Percentiles rank a stretch among this genome's conserved stretches.
Conservation (phyloP, 192 early-diverging fungal genomes). For the Chytriomyces sp. region DNA sequence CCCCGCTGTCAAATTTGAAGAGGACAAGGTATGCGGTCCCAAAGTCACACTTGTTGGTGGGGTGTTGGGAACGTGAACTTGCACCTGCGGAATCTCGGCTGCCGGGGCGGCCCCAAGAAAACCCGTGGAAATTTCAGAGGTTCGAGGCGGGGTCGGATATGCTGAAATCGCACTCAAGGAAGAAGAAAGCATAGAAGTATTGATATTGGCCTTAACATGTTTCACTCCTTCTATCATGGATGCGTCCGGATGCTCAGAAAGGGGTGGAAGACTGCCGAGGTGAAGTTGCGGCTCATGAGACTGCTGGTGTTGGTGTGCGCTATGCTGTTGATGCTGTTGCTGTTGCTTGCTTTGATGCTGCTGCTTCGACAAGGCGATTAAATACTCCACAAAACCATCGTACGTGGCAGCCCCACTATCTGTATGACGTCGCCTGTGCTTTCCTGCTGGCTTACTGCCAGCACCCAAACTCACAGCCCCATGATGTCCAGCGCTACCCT, state of each 20-base stretch:
- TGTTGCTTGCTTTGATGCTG: not conserved
- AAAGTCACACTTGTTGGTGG: not conserved
- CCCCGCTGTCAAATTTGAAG: too few relatives aligned
- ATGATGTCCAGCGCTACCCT: not conserved
- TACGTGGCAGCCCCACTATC: constrained; percentile 2
- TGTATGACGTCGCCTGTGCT: constrained; percentile 2
- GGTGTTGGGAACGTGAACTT: too few relatives aligned
- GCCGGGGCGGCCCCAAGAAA: too few relatives aligned
- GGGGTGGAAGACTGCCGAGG: too few relatives aligned
- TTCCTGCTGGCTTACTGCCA: not conserved
- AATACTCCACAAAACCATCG: constrained; percentile 14
- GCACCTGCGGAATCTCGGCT: too few relatives aligned
- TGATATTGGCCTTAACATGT: not conserved
- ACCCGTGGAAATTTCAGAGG: not conserved
- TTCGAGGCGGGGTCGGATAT: constrained; percentile 21
- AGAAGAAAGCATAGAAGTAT: constrained; percentile 21
- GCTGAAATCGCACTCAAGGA: not conserved
- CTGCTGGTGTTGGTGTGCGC: too few relatives aligned
- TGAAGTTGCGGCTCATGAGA: too few relatives aligned
- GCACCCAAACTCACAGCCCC: too few relatives aligned
- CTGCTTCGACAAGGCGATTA: constrained; percentile 15
- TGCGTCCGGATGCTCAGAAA: too few relatives aligned
- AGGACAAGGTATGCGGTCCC: not conserved
- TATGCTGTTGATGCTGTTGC: constrained; percentile 1
- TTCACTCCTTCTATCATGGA: too few relatives aligned